A percentile compares a stretch with the other conserved stretches of the same genome.
Conservation (phyloP, 805 yeast species). For the Candida caryicola region DNA sequence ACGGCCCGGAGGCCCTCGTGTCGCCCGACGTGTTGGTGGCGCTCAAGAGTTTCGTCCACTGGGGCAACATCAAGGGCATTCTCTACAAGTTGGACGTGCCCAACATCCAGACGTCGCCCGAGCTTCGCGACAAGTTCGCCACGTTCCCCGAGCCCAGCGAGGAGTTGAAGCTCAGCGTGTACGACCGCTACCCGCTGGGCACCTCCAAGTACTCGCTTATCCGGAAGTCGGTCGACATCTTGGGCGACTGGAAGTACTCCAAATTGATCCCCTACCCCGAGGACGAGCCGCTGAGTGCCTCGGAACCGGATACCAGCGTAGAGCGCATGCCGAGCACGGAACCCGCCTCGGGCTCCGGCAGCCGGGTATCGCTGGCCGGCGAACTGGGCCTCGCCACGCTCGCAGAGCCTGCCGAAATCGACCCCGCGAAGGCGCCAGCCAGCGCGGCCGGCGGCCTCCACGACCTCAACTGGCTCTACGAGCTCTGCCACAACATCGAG, state of each 20-base stretch:
- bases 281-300: slow-evolving; percentile 1
- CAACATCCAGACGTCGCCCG: slow-evolving; percentile 31
- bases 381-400: background rate
- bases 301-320: slow-evolving; percentile 1
- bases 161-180: slow-evolving; percentile 39
- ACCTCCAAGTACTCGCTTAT: slow-evolving; percentile 46
- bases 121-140: slow-evolving; percentile 27
- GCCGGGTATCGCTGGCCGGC: background rate
- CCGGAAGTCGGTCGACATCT: slow-evolving; percentile 35
- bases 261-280: slow-evolving; percentile 37
- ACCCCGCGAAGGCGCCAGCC: background rate
- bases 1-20: slow-evolving; percentile 38
- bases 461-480: slow-evolving; percentile 33
- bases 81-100: slow-evolving; percentile 41
- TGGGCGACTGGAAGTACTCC: slow-evolving; percentile 39
- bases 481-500: slow-evolving; percentile 45
- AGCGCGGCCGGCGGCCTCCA: slow-evolving; percentile 5
- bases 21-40: slow-evolving; percentile 46
- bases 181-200: slow-evolving; percentile 52
- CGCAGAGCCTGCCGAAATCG: background rate
- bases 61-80: slow-evolving; percentile 52
- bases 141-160: slow-evolving; percentile 41
- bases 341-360: background rate
- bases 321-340: background rate
- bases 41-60: slow-evolving; percentile 50